Evolutionary conservation across 2,329 filamentous ascomycete species (phyloP), one percentile per base, ranked within the genome.

Genomic region (Hypoxylon sp.): DNA sequence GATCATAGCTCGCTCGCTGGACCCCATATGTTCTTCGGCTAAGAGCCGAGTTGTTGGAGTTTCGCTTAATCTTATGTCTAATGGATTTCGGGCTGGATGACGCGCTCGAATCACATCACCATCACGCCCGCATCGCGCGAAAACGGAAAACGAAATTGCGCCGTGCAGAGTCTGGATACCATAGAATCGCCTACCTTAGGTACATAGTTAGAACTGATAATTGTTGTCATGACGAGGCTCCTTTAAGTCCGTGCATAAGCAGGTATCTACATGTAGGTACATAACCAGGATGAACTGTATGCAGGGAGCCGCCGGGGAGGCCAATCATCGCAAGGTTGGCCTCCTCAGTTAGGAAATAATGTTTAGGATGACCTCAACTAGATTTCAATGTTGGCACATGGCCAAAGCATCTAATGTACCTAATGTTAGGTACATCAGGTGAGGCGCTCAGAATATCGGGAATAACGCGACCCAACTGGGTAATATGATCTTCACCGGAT

Each of bases 291-390:
- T 57, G 6, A n/a, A 32, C 31, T 2, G 13, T 53, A 54, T 42
- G 27, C 39, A 46, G 53, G 37, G 24, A 39, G 29, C 29, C 10
- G 7, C 27, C 11, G 3, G 27, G 39, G n/a, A 11, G 15, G 10
- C 57, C 57, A 60, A 52, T 60, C 47, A 53, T 53, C 11, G 27
- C 17, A 8, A 29, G 39, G 27, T 5, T 19, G 5, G 21, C 44
- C 7, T 59, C 46, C 57, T 52, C 8, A 46, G 37, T 46, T 19
- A 46, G 57, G 57, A 17, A 52, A 60, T 46, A 17, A 21, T 21
- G n/a, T 29, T 6, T 27, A 39, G 10, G n/a, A 19, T 29, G 21
- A 29, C 19, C 15, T 37, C 31, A 44, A 31, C n/a, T 39, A 2
- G 24, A n/a, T 35, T 7, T 31, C 21, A 31, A 27, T 27, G 24